These are phyloP conservation scores for Kandelia obovata DNA, from an alignment of 345 rosid genomes.

Conservation along the genomic window DNA sequence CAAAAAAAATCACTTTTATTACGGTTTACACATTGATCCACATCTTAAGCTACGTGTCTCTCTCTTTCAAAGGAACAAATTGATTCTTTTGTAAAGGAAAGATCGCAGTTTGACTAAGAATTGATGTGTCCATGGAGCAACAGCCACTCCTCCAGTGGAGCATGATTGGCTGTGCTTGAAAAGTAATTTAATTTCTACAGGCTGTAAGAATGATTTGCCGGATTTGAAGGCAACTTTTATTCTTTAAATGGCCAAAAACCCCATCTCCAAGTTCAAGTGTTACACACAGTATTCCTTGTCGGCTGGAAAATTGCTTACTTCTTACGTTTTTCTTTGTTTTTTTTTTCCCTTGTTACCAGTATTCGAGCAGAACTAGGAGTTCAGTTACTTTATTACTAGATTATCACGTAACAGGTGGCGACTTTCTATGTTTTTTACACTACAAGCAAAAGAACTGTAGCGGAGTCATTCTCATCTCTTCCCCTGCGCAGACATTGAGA, in stretches of 20 bases:
- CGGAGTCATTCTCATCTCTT: not conserved
- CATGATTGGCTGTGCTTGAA: not conserved
- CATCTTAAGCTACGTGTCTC: too few species aligned
- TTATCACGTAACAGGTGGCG: too few species aligned
- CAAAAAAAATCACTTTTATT: too few species aligned
- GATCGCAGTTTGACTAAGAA: too few species aligned
- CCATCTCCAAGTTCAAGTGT: constrained; percentile 22
- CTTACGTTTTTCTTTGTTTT: constrained; percentile 1
- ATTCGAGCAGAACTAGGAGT: too few species aligned
- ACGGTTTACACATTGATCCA: too few species aligned
- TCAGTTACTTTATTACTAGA: too few species aligned
- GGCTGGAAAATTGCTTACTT: constrained; percentile 31
- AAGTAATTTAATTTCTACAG: not conserved
- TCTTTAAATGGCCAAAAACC: constrained; percentile 26
- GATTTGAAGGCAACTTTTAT: constrained; percentile 29
- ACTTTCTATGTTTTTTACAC: constrained; percentile 54
- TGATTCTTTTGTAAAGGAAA: too few species aligned
- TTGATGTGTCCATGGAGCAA: too few species aligned
- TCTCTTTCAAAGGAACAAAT: too few species aligned
- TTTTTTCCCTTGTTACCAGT: too few species aligned
- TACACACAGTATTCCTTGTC: constrained; percentile 52
- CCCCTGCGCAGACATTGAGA: not conserved
- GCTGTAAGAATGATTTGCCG: constrained; percentile 27
- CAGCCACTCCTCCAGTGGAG: too few species aligned
- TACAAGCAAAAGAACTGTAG: constrained; percentile 28